Percentiles rank a stretch among this genome's conserved stretches.
These are phyloP conservation scores for Trichopus zeylanicus DNA, from an alignment of 116 monocot genomes.

Conservation along the genomic window DNA sequence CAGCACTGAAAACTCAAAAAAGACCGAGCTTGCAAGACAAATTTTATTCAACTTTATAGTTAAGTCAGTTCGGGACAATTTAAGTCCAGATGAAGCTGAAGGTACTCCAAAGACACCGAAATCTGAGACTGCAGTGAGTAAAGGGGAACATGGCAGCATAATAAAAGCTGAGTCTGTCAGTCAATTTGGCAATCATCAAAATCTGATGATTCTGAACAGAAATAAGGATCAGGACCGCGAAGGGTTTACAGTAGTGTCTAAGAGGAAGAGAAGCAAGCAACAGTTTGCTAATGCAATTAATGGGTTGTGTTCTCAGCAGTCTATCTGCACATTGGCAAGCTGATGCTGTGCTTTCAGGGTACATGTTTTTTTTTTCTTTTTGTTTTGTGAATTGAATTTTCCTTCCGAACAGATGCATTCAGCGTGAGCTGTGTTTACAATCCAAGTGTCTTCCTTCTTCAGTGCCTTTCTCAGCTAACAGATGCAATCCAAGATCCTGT, in stretches of 20 bases:
- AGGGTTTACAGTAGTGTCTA: constrained; percentile 78
- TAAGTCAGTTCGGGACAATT: constrained; percentile 48
- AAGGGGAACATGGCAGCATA: constrained; percentile 1
- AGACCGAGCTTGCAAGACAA: constrained; percentile 69
- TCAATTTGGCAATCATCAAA: constrained; percentile 6
- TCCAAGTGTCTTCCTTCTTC: no score
- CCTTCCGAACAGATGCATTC: no score
- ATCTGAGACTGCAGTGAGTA: constrained; percentile 11
- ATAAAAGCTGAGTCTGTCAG: constrained; percentile 5
- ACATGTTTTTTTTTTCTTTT: background rate
- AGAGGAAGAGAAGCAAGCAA: constrained; percentile 58
- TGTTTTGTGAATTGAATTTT: no score
- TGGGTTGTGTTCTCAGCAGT: constrained; percentile 61
- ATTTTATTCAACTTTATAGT: constrained; percentile 88
- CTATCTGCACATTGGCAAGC: constrained; percentile 42
- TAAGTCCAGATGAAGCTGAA: constrained; percentile 11
- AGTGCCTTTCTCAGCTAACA: no score
- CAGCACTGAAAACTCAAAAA: constrained; percentile 15
- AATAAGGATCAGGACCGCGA: constrained; percentile 47
- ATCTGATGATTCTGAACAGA: constrained; percentile 6
- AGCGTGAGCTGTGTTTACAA: no score
- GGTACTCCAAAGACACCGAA: constrained; percentile 6
- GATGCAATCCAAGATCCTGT: no score
- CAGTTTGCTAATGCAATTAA: constrained; percentile 36
- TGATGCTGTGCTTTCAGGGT: background rate